Evolutionary conservation across 2,329 filamentous ascomycete genomes (phyloP).

Genomic region (Cladosporium sp.): DNA sequence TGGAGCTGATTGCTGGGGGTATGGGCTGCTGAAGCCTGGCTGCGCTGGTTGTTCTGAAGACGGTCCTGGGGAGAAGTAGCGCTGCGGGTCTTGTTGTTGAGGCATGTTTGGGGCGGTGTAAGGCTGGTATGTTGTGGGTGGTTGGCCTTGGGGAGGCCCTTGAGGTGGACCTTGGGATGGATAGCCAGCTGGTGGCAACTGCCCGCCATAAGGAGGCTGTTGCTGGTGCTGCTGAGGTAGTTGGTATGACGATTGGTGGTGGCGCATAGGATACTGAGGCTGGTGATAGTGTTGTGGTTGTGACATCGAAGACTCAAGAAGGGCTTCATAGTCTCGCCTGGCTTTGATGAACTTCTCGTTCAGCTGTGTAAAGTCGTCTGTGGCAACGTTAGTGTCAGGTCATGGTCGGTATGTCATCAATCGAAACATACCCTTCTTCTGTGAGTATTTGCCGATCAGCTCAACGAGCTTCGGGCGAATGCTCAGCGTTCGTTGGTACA

Average conservation of each 20-base stretch:
- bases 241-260: conserved; percentile 19
- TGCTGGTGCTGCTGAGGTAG: conserved; percentile 23
- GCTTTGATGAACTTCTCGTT: conserved; percentile 99
- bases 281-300: conserved; percentile 64
- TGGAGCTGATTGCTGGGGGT: conserved; percentile 20
- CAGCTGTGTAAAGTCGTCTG: conserved; percentile 96
- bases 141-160: conserved; percentile 28
- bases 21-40: conserved; percentile 9
- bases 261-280: conserved; percentile 50
- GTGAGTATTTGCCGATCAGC: conserved; percentile 97
- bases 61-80: conserved; percentile 41
- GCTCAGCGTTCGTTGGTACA: conserved; percentile 89
- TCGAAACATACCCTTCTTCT: conserved; percentile 80
- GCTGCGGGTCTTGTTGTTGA: conserved; percentile 36
- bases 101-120: conserved; percentile 25
- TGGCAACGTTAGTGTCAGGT: conserved; percentile 26
- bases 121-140: conserved; percentile 23
- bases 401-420: conserved; percentile 20
- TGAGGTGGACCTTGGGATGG: conserved; percentile 37
- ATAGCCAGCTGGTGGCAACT: conserved; percentile 27
- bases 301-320: conserved; percentile 96
- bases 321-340: conserved; percentile 88
- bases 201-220: conserved; percentile 29
- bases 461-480: conserved; percentile 97
- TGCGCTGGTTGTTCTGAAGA: conserved; percentile 31